These are phyloP conservation scores for Salvia sclarea DNA, from an alignment of 305 asterid species.

Conservation along the genomic window DNA sequence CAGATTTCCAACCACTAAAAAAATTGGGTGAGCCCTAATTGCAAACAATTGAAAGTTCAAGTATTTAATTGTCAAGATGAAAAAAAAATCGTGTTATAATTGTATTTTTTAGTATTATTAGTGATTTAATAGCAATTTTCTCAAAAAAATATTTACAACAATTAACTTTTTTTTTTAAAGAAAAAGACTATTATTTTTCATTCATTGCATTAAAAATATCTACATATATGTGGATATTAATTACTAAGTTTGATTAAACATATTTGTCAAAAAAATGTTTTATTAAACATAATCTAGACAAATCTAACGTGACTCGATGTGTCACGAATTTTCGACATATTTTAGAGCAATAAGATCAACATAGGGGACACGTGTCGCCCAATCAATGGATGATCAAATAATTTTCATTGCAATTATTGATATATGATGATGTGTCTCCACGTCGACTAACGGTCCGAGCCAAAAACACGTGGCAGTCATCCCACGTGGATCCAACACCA, in stretches of 20 bases:
- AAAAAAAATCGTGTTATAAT: too few relatives aligned
- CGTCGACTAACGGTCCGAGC: conserved; percentile 10
- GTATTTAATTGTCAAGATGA: too few relatives aligned
- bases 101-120: too few relatives aligned
- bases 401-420: conserved; percentile 10
- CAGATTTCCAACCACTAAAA: too few relatives aligned
- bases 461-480: conserved; percentile 18
- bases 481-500: conserved; percentile 30
- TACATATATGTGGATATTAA: neutral
- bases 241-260: neutral
- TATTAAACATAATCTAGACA: conserved; percentile 17
- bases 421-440: conserved; percentile 33
- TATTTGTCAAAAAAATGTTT: too few relatives aligned
- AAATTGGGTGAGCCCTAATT: too few relatives aligned
- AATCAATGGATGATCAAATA: neutral
- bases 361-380: conserved; percentile 30
- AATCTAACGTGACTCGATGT: conserved; percentile 1
- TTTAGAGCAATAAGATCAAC: neutral
- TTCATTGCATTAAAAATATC: neutral
- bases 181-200: too few relatives aligned
- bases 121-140: too few relatives aligned
- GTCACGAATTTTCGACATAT: neutral
- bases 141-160: too few relatives aligned
- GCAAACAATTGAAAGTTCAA: too few relatives aligned
- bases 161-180: too few relatives aligned